phyloP scores from a whole-genome alignment of 2,329 filamentous ascomycete genomes.

The Aureobasidium sp. region DNA sequence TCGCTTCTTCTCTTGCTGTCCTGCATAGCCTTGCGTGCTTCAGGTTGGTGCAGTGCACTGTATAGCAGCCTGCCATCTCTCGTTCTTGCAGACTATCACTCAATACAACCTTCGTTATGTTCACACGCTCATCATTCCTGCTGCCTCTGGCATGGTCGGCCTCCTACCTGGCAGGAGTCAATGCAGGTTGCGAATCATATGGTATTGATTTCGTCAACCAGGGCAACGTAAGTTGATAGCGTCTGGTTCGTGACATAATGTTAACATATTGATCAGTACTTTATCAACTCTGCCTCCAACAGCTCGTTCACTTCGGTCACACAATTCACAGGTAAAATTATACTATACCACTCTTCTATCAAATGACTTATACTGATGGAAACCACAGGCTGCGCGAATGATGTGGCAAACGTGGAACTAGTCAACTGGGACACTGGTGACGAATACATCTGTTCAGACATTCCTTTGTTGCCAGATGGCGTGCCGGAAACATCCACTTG shows the following conservation, averaged over 20 bases:
- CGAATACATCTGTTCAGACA: conserved; percentile 18
- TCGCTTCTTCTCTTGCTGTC: not conserved
- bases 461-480: conserved; percentile 12
- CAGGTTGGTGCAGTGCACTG: not conserved
- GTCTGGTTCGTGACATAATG: not conserved
- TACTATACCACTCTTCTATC: not conserved
- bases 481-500: conserved; percentile 20
- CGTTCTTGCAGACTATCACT: conserved; percentile 1
- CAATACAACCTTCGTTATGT: conserved; percentile 2
- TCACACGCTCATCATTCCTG: conserved; percentile 7
- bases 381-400: conserved; percentile 18
- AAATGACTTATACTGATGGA: not conserved
- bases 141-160: conserved; percentile 11
- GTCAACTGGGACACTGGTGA: conserved; percentile 16
- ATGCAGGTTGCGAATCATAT: conserved; percentile 18
- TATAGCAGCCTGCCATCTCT: conserved; percentile 2
- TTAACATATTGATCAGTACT: conserved; percentile 16
- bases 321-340: conserved; percentile 18
- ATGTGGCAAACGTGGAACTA: conserved; percentile 17
- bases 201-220: conserved; percentile 23
- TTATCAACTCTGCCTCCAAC: conserved; percentile 21
- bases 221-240: not conserved
- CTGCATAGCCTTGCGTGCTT: not conserved
- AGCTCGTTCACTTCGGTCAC: conserved; percentile 21
- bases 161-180: not conserved